A percentile compares a stretch with the other conserved stretches of the same genome.
Evolutionary conservation across 2,329 filamentous ascomycete species (phyloP).

Genomic region (Calonectria ilicicola): DNA sequence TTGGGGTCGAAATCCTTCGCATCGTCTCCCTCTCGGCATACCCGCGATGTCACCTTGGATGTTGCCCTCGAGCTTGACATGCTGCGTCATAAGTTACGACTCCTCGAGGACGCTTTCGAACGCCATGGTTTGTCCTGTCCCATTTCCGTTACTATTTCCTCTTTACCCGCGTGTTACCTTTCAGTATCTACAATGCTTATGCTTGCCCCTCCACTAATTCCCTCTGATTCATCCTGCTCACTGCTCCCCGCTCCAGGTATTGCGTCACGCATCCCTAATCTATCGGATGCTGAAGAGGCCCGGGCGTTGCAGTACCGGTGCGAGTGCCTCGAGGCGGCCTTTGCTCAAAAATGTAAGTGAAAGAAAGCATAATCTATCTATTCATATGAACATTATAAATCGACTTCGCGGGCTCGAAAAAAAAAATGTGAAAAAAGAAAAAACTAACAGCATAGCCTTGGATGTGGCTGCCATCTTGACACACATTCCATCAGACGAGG

Average conservation of each 20-base stretch:
- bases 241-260: constrained; percentile 39
- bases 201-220: constrained; percentile 16
- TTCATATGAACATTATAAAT: neutral
- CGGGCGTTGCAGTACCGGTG: constrained; percentile 68
- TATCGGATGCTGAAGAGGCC: constrained; percentile 69
- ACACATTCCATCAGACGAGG: constrained; percentile 42
- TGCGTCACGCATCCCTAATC: constrained; percentile 51
- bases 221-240: constrained; percentile 30
- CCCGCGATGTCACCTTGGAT: constrained; percentile 60
- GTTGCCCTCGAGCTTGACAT: constrained; percentile 64
- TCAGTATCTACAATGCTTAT: constrained; percentile 7
- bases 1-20: constrained; percentile 63
- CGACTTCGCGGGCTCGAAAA: neutral
- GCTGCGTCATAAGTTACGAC: constrained; percentile 66
- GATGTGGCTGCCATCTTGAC: constrained; percentile 48
- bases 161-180: constrained; percentile 22
- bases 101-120: constrained; percentile 61
- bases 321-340: constrained; percentile 67
- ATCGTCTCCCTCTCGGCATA: constrained; percentile 61
- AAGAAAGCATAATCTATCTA: neutral
- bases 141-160: constrained; percentile 20
- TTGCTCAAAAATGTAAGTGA: constrained; percentile 53
- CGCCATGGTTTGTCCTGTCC: constrained; percentile 58
- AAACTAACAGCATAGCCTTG: constrained; percentile 44
- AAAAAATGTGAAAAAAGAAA: neutral